Evolutionary conservation across 441 rosid genomes (phyloP).

Genomic region (Syzygium malaccense): DNA sequence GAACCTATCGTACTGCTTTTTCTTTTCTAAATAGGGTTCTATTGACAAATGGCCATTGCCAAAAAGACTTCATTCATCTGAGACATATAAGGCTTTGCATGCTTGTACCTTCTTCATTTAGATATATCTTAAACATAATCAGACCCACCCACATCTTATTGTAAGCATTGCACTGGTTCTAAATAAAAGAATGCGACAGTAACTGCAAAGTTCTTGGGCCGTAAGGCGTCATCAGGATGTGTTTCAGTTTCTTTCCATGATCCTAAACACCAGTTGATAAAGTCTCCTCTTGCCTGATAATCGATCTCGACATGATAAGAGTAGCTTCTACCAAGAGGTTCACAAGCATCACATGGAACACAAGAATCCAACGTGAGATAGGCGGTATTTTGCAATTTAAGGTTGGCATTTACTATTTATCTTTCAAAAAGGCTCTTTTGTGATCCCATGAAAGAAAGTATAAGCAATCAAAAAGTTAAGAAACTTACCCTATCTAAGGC

Average conservation of each 20-base stretch:
- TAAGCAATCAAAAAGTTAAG: slow-evolving; percentile 1
- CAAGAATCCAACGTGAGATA: not conserved
- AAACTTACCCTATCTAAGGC: slow-evolving; percentile 60
- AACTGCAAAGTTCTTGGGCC: not conserved
- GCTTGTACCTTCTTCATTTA: not conserved
- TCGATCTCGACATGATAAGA: not conserved
- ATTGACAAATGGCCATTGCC: not conserved
- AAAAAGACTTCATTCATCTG: not conserved
- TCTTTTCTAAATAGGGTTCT: not conserved
- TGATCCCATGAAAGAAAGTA: not conserved
- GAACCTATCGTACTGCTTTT: not conserved
- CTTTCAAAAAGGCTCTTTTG: not conserved
- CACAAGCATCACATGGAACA: not conserved
- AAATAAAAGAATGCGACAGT: not conserved
- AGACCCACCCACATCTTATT: not conserved
- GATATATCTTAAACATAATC: not conserved
- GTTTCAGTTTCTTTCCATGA: not conserved
- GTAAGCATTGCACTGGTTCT: not conserved
- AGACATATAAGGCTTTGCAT: not conserved
- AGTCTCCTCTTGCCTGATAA: not conserved
- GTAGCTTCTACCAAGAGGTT: not conserved
- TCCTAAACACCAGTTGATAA: not conserved
- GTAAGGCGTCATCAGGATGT: not conserved
- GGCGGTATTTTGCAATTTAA: not conserved
- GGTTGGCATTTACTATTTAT: not conserved